phyloP scores from a whole-genome alignment of 176 grass and related monocot species.

The Triticum turgidum region DNA sequence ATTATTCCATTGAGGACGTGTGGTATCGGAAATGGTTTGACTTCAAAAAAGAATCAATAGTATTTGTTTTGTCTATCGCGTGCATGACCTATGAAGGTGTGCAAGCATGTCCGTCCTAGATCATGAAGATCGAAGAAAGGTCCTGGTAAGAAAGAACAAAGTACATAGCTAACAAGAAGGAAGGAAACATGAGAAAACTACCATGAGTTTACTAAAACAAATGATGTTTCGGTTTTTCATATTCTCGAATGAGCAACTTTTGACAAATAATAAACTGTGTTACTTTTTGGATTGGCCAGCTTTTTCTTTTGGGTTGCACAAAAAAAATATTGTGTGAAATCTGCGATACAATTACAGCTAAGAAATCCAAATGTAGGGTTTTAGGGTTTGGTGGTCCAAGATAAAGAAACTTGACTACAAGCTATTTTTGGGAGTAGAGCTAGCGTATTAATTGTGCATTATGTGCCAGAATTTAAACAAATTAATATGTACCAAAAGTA shows the following conservation, averaged over 20 bases:
- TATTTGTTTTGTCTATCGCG: background rate
- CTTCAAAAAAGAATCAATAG: constrained; percentile 16
- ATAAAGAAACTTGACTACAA: no score
- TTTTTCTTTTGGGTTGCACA: no score
- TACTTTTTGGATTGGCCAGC: no score
- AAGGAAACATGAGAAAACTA: background rate
- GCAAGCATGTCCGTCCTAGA: constrained; percentile 32
- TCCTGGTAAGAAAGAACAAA: background rate
- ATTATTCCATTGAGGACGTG: background rate
- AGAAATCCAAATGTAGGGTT: background rate
- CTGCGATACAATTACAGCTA: background rate
- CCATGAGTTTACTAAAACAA: no score
- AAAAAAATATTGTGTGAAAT: no score
- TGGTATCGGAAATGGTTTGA: background rate
- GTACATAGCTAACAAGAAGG: background rate
- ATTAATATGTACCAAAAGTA: background rate
- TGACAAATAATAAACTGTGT: background rate
- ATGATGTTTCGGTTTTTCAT: background rate
- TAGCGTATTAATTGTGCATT: background rate
- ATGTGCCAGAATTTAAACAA: background rate
- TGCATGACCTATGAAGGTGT: constrained; percentile 10
- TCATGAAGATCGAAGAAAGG: background rate
- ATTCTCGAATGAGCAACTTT: background rate
- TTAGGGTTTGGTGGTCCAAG: background rate
- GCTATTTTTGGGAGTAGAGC: background rate